These are phyloP conservation scores for Fibroporia radiculosa DNA, from an alignment of 768 basidiomycete species.

Conservation along the genomic window DNA sequence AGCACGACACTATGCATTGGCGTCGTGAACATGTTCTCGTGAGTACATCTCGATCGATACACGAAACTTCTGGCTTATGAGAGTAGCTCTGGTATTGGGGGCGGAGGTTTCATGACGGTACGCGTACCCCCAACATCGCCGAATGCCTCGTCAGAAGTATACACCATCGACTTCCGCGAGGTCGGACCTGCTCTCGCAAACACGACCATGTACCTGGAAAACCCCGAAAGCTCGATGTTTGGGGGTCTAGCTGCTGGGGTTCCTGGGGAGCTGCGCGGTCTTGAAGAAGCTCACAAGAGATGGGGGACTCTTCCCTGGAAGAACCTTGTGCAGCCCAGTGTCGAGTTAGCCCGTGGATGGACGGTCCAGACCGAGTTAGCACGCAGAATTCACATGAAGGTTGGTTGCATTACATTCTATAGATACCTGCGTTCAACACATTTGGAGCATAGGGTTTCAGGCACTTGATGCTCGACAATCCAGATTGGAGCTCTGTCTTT, in stretches of 20 bases:
- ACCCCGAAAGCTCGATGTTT: conserved; percentile 44
- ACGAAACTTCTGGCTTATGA: conserved; percentile 6
- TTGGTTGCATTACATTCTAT: not conserved
- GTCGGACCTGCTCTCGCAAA: conserved; percentile 70
- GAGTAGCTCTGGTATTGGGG: conserved; percentile 72
- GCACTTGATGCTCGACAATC: conserved; percentile 52
- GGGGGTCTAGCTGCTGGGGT: conserved; percentile 88
- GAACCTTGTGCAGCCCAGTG: conserved; percentile 66
- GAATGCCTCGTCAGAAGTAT: conserved; percentile 47
- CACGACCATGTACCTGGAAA: conserved; percentile 63
- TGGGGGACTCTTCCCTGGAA: conserved; percentile 84
- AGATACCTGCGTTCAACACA: conserved; percentile 3
- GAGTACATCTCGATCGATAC: conserved; percentile 20
- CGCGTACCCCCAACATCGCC: conserved; percentile 52
- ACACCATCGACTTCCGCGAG: conserved; percentile 83
- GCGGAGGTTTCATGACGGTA: conserved; percentile 81
- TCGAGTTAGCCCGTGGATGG: conserved; percentile 74
- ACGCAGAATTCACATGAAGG: conserved; percentile 56
- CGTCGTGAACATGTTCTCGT: conserved; percentile 90
- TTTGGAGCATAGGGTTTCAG: conserved; percentile 26
- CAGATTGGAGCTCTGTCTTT: conserved; percentile 80
- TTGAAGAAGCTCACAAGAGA: conserved; percentile 72
- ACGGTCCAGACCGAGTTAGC: conserved; percentile 71
- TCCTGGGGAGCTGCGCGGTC: conserved; percentile 85
- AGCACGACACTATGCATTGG: conserved; percentile 72